Evolutionary conservation across 2,329 filamentous ascomycete genomes (phyloP).

Genomic region (Zasmidium citrigriseum): DNA sequence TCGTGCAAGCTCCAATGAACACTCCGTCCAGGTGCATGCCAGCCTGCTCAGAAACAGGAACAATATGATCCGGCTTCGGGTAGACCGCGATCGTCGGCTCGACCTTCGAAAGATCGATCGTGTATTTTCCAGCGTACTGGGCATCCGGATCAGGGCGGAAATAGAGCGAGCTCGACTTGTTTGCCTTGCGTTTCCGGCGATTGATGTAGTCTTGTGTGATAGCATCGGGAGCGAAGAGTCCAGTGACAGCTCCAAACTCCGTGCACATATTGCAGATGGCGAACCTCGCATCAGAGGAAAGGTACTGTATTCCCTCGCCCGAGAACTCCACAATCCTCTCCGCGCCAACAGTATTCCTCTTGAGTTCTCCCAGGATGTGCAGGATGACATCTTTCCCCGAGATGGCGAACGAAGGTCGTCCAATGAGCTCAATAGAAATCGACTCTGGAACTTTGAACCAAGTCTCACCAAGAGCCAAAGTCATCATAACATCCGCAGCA

Average conservation of each 20-base stretch:
- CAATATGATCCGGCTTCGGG: conserved; percentile 12
- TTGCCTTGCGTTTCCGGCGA: neutral
- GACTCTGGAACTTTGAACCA: conserved; percentile 18
- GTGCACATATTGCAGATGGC: conserved; percentile 19
- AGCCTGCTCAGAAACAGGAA: conserved; percentile 2
- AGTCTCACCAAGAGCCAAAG: conserved; percentile 10
- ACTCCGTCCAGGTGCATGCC: conserved; percentile 12
- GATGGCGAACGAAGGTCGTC: conserved; percentile 9
- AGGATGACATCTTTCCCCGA: conserved; percentile 17
- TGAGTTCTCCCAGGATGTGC: conserved; percentile 10
- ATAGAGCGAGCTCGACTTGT: conserved; percentile 10
- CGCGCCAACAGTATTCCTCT: conserved; percentile 12
- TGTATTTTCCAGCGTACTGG: conserved; percentile 1
- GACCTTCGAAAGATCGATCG: conserved; percentile 7
- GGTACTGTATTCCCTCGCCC: neutral
- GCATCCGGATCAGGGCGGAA: conserved; percentile 8
- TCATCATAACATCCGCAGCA: conserved; percentile 16
- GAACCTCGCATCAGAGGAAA: conserved; percentile 11
- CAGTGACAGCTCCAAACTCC: conserved; percentile 14
- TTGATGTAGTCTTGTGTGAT: conserved; percentile 5
- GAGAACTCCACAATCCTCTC: conserved; percentile 14
- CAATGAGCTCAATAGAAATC: conserved; percentile 7
- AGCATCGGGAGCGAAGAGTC: conserved; percentile 9
- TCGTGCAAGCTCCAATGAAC: conserved; percentile 18
- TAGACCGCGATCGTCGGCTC: conserved; percentile 10